Evolutionary conservation across 345 rosid species (phyloP).

Genomic region (Aquilaria yunnanensis): DNA sequence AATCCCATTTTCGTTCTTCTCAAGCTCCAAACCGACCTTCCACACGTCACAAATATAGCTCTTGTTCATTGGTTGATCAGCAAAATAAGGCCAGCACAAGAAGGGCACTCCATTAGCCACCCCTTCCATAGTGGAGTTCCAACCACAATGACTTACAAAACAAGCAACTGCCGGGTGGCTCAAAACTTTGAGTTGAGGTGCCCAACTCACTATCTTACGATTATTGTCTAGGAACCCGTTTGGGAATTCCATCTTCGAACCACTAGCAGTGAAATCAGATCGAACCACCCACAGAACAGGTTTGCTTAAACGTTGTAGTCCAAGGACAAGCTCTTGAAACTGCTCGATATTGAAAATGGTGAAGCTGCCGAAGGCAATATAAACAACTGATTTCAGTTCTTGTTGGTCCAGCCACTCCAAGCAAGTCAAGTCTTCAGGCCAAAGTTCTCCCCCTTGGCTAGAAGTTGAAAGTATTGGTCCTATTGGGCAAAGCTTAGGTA

Average conservation of each 20-base stretch:
- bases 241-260: too few relatives aligned
- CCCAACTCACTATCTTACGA: conserved; percentile 29
- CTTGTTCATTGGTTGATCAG: conserved; percentile 36
- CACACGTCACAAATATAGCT: conserved; percentile 36
- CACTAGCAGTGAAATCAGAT: conserved; percentile 8
- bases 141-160: conserved; percentile 22
- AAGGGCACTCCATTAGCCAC: conserved; percentile 42
- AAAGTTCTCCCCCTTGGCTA: conserved; percentile 17
- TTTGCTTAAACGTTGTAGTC: conserved; percentile 19
- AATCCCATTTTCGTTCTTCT: conserved; percentile 22
- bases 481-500: conserved; percentile 18
- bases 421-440: conserved; percentile 28
- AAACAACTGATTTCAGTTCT: neutral
- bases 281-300: conserved; percentile 16
- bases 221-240: too few relatives aligned
- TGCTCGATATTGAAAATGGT: conserved; percentile 17
- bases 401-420: conserved; percentile 30
- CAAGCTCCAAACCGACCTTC: conserved; percentile 39
- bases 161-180: conserved; percentile 31
- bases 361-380: conserved; percentile 32
- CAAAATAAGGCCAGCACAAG: conserved; percentile 43
- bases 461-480: conserved; percentile 22
- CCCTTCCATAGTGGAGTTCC: conserved; percentile 33
- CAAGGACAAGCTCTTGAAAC: conserved; percentile 31
- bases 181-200: conserved; percentile 35